These are phyloP conservation scores for Elsinoe fawcettii DNA, from an alignment of 2,329 filamentous ascomycete species.

Conservation along the genomic window DNA sequence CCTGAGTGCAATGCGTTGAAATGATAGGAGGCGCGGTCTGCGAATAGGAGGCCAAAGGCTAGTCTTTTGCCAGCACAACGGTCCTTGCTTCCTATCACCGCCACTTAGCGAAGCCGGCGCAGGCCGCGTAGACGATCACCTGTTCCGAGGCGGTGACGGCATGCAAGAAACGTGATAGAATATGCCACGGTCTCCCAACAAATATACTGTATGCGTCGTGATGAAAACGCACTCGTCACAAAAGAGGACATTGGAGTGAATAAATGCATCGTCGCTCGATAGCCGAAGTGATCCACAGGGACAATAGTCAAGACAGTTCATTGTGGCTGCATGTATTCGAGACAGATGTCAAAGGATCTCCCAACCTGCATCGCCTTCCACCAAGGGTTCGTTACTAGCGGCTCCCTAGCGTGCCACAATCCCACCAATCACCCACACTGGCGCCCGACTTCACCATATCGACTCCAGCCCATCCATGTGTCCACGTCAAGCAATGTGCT, in stretches of 20 bases:
- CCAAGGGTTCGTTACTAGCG: slow-evolving; percentile 5
- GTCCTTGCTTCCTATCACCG: slow-evolving; percentile 16
- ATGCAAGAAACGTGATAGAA: slow-evolving; percentile 6
- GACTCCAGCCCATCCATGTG: slow-evolving; percentile 3
- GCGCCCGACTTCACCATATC: slow-evolving; percentile 14
- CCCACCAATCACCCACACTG: slow-evolving; percentile 11
- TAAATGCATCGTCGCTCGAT: slow-evolving; percentile 2
- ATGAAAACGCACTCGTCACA: slow-evolving; percentile 8
- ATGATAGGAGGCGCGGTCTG: slow-evolving; percentile 14
- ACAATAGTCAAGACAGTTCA: background rate
- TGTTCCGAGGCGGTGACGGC: slow-evolving; percentile 13
- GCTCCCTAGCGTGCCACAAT: background rate
- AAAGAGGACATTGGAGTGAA: slow-evolving; percentile 1
- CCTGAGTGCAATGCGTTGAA: slow-evolving; percentile 2
- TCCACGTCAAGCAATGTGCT: slow-evolving; percentile 3
- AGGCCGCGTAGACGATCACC: slow-evolving; percentile 2
- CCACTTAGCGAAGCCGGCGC: slow-evolving; percentile 10
- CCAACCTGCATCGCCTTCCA: slow-evolving; percentile 7
- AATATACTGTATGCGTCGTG: slow-evolving; percentile 3
- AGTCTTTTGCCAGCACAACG: slow-evolving; percentile 23
- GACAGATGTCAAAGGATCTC: background rate
- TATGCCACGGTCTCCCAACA: background rate
- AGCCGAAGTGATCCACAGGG: slow-evolving; percentile 5
- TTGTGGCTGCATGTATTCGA: slow-evolving; percentile 10
- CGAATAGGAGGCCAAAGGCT: slow-evolving; percentile 24